Conservation (phyloP, 768 basidiomycete genomes). For the Termitomyces sp. region DNA sequence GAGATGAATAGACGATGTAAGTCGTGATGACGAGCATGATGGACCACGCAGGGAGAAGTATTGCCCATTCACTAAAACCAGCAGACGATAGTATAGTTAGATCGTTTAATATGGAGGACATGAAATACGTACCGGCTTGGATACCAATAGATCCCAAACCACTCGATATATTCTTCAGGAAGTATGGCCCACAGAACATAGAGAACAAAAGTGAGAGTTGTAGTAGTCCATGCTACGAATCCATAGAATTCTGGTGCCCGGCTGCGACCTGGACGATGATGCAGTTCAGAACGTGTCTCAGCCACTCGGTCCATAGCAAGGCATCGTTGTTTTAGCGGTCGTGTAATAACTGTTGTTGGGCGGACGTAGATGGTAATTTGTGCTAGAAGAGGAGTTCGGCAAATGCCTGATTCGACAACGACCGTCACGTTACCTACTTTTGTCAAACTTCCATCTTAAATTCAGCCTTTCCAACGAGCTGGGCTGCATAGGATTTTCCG, state of each 20-base stretch:
- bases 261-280: conserved; percentile 29
- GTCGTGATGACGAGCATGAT: conserved; percentile 68
- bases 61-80: conserved; percentile 73
- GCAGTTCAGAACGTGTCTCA: background rate
- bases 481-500: background rate
- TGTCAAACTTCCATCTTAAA: too few species aligned
- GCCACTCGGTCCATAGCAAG: background rate
- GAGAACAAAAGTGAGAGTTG: conserved; percentile 62
- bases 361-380: background rate
- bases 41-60: conserved; percentile 78
- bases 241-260: conserved; percentile 86
- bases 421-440: too few species aligned
- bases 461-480: background rate
- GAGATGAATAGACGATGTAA: conserved; percentile 72
- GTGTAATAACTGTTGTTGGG: background rate
- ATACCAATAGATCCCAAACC: conserved; percentile 77
- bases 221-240: conserved; percentile 84
- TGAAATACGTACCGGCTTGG: conserved; percentile 63
- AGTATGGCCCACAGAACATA: conserved; percentile 81
- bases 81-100: background rate
- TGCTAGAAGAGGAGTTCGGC: background rate
- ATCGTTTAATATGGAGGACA: background rate
- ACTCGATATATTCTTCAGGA: conserved; percentile 65
- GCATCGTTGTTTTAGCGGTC: background rate
- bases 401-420: background rate